phyloP scores from a whole-genome alignment of 1,284 basidiomycete species.

The Caloboletus inedulis region DNA sequence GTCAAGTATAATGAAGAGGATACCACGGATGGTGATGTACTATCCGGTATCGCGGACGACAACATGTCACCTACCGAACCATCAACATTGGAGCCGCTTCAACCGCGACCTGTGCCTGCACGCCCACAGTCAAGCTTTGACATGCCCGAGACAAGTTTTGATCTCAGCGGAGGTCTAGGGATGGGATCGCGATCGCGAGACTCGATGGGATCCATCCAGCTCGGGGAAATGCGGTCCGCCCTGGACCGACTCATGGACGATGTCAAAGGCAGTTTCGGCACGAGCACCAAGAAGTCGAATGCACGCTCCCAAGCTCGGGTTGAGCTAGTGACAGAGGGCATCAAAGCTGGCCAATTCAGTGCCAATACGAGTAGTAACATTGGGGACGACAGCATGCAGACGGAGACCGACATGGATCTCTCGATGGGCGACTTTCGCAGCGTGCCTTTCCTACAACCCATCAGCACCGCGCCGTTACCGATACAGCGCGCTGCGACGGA shows the following conservation, averaged over 20 bases:
- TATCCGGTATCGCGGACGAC: neutral
- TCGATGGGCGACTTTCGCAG: slow-evolving; percentile 23
- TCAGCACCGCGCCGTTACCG: slow-evolving; percentile 25
- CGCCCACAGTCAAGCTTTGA: slow-evolving; percentile 19
- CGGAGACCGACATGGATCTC: slow-evolving; percentile 35
- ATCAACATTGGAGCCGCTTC: slow-evolving; percentile 4
- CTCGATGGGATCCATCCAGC: slow-evolving; percentile 39
- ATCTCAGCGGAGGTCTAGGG: slow-evolving; percentile 32
- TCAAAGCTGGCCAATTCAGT: slow-evolving; percentile 32
- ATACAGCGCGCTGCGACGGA: slow-evolving; percentile 49
- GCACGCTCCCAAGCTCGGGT: slow-evolving; percentile 14
- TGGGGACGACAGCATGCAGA: slow-evolving; percentile 41
- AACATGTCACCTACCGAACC: neutral
- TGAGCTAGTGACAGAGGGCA: slow-evolving; percentile 35
- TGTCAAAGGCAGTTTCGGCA: slow-evolving; percentile 49
- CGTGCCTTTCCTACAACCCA: slow-evolving; percentile 7
- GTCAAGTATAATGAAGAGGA: neutral
- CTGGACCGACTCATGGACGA: slow-evolving; percentile 76
- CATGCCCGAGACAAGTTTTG: slow-evolving; percentile 30
- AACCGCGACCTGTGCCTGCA: slow-evolving; percentile 5
- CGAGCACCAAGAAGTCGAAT: slow-evolving; percentile 16
- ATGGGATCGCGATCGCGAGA: slow-evolving; percentile 26
- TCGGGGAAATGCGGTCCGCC: slow-evolving; percentile 72
- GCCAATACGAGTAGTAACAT: slow-evolving; percentile 23
- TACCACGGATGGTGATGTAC: neutral